Evolutionary conservation across 2,329 filamentous ascomycete species (phyloP).

Genomic region (Fusarium graminum): DNA sequence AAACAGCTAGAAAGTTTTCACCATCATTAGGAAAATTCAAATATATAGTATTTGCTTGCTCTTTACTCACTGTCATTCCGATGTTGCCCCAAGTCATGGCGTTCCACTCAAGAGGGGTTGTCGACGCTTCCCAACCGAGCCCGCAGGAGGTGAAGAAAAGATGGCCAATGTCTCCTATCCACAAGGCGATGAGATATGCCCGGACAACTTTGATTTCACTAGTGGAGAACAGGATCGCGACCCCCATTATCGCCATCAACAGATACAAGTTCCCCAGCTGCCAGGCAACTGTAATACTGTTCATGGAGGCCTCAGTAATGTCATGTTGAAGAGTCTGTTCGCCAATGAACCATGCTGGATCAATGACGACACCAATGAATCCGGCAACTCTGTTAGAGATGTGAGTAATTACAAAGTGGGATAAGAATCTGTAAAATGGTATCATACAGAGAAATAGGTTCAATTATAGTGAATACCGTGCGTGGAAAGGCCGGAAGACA

Average conservation of each 20-base stretch:
- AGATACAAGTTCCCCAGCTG: slow-evolving; percentile 80
- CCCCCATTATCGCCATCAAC: slow-evolving; percentile 72
- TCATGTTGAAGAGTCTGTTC: slow-evolving; percentile 67
- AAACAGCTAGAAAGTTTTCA: slow-evolving; percentile 57
- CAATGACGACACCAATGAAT: slow-evolving; percentile 66
- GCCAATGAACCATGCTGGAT: slow-evolving; percentile 72
- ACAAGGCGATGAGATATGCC: slow-evolving; percentile 75
- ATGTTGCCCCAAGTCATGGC: slow-evolving; percentile 80
- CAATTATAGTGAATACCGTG: slow-evolving; percentile 74
- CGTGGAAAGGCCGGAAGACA: slow-evolving; percentile 74
- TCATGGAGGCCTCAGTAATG: slow-evolving; percentile 56
- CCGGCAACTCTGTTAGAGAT: slow-evolving; percentile 66
- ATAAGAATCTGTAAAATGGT: slow-evolving; percentile 5
- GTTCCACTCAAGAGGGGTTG: slow-evolving; percentile 73
- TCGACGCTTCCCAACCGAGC: slow-evolving; percentile 67
- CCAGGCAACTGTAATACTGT: slow-evolving; percentile 69
- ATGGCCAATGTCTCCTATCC: slow-evolving; percentile 76
- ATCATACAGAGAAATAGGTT: slow-evolving; percentile 75
- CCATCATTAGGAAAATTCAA: background rate
- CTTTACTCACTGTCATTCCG: slow-evolving; percentile 68
- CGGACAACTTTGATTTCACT: slow-evolving; percentile 74
- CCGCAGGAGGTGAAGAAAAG: slow-evolving; percentile 70
- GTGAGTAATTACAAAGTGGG: slow-evolving; percentile 12
- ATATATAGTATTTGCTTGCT: background rate
- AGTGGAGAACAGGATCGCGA: slow-evolving; percentile 74